phyloP scores from a whole-genome alignment of 225 moss, liverwort and hornwort species.

The Thuidium tamariscinum region DNA sequence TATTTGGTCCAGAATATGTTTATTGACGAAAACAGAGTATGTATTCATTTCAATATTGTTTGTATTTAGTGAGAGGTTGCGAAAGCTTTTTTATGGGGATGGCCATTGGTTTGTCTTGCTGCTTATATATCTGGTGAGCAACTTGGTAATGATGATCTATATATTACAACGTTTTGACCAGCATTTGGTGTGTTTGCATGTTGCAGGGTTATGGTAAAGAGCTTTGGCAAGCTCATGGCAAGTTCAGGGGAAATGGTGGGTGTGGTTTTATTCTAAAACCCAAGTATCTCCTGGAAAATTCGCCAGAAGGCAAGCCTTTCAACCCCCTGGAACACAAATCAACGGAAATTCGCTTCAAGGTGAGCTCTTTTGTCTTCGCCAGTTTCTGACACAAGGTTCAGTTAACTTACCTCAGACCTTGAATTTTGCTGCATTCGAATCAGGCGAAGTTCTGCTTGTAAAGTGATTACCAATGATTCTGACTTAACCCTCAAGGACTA shows the following conservation, averaged over 20 bases:
- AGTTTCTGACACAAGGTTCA: neutral
- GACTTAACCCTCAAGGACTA: neutral
- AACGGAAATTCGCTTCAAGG: constrained; percentile 30
- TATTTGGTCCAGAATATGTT: neutral
- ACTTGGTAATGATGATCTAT: neutral
- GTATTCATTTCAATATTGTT: neutral
- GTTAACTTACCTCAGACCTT: neutral
- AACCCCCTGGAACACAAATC: constrained; percentile 24
- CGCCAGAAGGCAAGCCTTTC: constrained; percentile 15
- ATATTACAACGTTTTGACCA: neutral
- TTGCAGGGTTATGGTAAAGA: constrained; percentile 46
- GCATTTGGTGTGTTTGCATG: neutral
- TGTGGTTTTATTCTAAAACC: constrained; percentile 74
- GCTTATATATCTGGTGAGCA: neutral
- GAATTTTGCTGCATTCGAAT: neutral
- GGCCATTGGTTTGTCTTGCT: neutral
- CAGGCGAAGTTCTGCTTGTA: neutral
- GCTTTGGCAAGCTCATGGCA: constrained; percentile 80
- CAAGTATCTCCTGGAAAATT: constrained; percentile 38
- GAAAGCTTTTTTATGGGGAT: neutral
- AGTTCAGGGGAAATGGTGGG: constrained; percentile 74
- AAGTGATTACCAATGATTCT: neutral
- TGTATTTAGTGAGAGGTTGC: neutral
- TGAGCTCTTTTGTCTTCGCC: neutral
- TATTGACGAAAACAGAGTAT: neutral